Base-by-base conservation (phyloP, 1,284 basidiomycete genomes). In the Malassezia nana region DNA sequence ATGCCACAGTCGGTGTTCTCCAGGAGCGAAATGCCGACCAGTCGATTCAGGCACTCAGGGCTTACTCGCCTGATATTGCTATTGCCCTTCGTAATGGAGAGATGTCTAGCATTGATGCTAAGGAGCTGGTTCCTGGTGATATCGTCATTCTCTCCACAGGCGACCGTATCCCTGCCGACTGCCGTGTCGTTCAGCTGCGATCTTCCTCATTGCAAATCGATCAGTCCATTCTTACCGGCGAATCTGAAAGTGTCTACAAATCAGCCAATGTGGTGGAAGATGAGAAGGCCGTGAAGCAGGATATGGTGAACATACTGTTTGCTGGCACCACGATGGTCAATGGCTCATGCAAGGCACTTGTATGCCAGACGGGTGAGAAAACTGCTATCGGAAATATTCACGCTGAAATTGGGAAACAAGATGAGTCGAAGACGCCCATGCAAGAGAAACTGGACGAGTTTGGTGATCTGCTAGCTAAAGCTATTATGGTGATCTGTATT, bases 361-460 rank as follows among this genome's bases (percentile, higher is more conserved):
- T 67, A 10, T 63, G 63, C 3, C 58, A 58, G 22, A 74, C 66
- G n/a, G 71, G 69, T 6, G 48, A 60, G 6, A 49, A 60, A 8
- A 74, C 71, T 7, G 69, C 69, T 28, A 72, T 74, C 48, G 71
- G 71, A 26, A 59, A 67, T 48, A 72, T 72, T 38, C 69, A 72
- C 53, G 58, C 66, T 28, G 63, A 70, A 35, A 74, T 74, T 47
- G 64, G 62, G 42, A 57, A 66, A 30, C 65, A 74, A 20, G 58
- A 61, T 20, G 67, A 72, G 42, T 61, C 67, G 31, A 71, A 68
- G 59, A 72, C 69, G 6, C 71, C 69, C 3, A 62, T 74, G 49
- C 69, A 74, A 59, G 63, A 71, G 54, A 71, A 70, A 53, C 64
- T 74, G 51, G 69, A 72, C 49, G 68, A 72, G 50, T 72, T 74